Evolutionary conservation across 2,329 filamentous ascomycete species (phyloP).

Genomic region (Diaporthe destruens): DNA sequence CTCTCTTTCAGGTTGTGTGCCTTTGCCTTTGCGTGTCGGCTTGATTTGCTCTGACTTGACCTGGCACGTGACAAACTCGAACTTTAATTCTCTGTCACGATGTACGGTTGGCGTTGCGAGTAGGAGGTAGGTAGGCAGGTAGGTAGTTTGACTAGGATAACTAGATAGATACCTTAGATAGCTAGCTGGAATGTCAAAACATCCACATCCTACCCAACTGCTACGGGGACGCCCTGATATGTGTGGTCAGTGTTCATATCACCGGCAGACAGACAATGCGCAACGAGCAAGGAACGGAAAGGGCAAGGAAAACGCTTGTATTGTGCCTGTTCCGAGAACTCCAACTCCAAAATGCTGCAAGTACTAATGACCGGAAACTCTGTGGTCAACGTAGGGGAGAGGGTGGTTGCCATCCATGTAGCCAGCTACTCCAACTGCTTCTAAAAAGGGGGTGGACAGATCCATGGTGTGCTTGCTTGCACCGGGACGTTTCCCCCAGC

Average conservation of each 20-base stretch:
- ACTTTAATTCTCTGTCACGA: background rate
- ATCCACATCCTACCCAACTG: background rate
- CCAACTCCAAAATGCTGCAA: constrained; percentile 32
- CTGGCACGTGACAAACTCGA: too few species aligned
- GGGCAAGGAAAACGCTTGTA: background rate
- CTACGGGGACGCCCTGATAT: too few species aligned
- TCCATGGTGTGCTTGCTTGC: too few species aligned
- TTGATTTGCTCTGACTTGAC: background rate
- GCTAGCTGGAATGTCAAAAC: constrained; percentile 1
- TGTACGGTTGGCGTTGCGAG: too few species aligned
- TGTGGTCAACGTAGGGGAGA: constrained; percentile 9
- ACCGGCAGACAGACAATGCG: background rate
- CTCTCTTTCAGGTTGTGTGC: too few species aligned
- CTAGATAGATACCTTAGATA: constrained; percentile 27
- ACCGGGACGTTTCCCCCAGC: background rate
- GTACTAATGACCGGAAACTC: constrained; percentile 1
- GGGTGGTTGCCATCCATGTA: background rate
- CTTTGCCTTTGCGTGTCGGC: background rate
- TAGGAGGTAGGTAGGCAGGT: too few species aligned
- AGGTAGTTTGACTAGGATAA: background rate
- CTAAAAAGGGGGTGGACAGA: background rate
- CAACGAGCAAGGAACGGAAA: background rate
- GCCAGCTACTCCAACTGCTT: background rate
- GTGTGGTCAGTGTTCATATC: background rate
- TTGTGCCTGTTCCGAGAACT: constrained; percentile 23